Evolutionary conservation across 495 filamentous ascomycete genomes (phyloP).

Genomic region (Emericellopsis terricola): DNA sequence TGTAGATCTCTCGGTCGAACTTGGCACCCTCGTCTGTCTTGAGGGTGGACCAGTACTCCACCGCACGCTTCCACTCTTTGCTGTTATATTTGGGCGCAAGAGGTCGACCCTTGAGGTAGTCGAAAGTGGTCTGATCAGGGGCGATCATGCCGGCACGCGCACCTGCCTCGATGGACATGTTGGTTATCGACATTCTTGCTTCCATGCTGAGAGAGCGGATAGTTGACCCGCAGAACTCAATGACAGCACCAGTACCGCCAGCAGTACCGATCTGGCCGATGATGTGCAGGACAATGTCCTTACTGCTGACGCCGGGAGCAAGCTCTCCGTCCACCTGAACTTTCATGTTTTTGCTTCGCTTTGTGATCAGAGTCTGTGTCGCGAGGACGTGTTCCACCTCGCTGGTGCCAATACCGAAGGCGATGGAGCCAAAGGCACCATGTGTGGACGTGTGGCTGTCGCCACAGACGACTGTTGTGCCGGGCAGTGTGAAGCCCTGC

Average conservation of each 20-base stretch:
- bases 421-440: constrained; percentile 87
- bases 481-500: constrained; percentile 95
- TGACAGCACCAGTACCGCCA: constrained; percentile 84
- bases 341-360: constrained; percentile 95
- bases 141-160: constrained; percentile 94
- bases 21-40: constrained; percentile 69
- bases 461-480: constrained; percentile 92
- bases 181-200: constrained; percentile 97
- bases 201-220: constrained; percentile 87
- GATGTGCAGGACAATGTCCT: constrained; percentile 87
- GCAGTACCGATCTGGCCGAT: constrained; percentile 93
- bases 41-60: constrained; percentile 76
- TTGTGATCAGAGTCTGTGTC: constrained; percentile 86
- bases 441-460: constrained; percentile 97
- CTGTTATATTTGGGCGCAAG: constrained; percentile 71
- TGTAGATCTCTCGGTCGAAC: constrained; percentile 72
- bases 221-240: constrained; percentile 91
- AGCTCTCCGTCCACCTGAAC: constrained; percentile 87
- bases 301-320: constrained; percentile 82
- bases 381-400: constrained; percentile 98
- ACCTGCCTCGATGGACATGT: constrained; percentile 98
- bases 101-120: constrained; percentile 82
- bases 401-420: constrained; percentile 94
- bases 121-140: constrained; percentile 82
- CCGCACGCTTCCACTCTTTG: constrained; percentile 77